phyloP scores from a whole-genome alignment of 371 early-diverging fungal species.

The Parasitella parasitica region DNA sequence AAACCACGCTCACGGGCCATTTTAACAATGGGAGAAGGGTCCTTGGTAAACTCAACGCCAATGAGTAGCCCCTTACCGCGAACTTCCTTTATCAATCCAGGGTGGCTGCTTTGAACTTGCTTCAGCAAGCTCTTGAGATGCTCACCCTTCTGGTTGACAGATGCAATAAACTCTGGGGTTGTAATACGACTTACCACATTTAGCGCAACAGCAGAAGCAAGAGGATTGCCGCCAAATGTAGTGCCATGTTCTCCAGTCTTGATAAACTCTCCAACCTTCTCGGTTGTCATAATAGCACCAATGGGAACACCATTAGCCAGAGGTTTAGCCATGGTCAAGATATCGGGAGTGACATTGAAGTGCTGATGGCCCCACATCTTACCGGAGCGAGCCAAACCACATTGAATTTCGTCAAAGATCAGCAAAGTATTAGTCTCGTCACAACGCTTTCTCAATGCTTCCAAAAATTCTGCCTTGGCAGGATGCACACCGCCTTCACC shows the following conservation, averaged over 20 bases:
- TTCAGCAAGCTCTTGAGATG: conserved; percentile 51
- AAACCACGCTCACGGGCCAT: conserved; percentile 80
- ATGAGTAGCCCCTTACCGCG: conserved; percentile 86
- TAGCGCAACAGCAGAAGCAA: conserved; percentile 76
- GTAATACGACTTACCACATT: conserved; percentile 72
- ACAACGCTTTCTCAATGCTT: conserved; percentile 74
- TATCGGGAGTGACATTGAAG: conserved; percentile 76
- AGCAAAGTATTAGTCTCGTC: conserved; percentile 81
- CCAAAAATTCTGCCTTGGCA: conserved; percentile 72
- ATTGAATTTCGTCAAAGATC: conserved; percentile 97
- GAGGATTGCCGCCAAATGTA: conserved; percentile 84
- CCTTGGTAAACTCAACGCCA: conserved; percentile 71
- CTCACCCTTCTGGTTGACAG: conserved; percentile 62
- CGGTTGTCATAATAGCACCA: conserved; percentile 82
- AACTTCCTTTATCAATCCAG: conserved; percentile 69
- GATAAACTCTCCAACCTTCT: conserved; percentile 78
- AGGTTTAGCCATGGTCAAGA: conserved; percentile 95
- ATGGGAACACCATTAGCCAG: conserved; percentile 96
- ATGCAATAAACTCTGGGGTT: conserved; percentile 65
- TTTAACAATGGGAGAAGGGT: conserved; percentile 71
- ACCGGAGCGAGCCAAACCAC: conserved; percentile 93
- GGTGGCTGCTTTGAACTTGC: conserved; percentile 46
- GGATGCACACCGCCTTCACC: conserved; percentile 92
- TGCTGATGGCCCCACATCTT: conserved; percentile 86
- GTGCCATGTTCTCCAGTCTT: conserved; percentile 93